Evolutionary conservation across 371 early-diverging fungal genomes (phyloP), one percentile per base, ranked within the genome.

Genomic region (Mortierella sp.): DNA sequence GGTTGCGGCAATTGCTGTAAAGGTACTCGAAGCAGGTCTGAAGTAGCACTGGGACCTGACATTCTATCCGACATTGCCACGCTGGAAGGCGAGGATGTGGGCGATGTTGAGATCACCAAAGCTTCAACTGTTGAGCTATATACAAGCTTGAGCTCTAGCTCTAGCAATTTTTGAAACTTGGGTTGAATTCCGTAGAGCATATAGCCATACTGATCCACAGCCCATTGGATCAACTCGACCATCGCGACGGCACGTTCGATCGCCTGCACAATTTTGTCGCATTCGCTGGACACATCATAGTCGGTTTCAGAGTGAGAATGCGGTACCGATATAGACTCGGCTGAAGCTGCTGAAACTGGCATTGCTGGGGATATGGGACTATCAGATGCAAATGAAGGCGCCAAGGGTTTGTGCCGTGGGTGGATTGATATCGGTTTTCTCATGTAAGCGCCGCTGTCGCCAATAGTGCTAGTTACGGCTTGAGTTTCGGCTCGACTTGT

Each of bases 131-230:
- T 20, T 2, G 74, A 64, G 2, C 74, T 62, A 57, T 80, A 80
- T 0, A 72, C 75, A 37, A 80, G 14, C 64, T 85, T 85, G 59
- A 85, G 72, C 10, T 85, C 85, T 39, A 70, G 45, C 62, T 85
- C 85, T 3, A 85, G 71, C 5, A 77, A 43, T 18, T 70, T 72
- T 40, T 85, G 85, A 47, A 67, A 73, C 11, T 64, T 73, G 12
- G 77, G 65, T 20, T 58, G 68, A 24, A 85, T 76, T 12, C 83
- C 80, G 24, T 85, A 85, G n/a, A 85, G 70, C 68, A 80, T 75
- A 52, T 83, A 85, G 0, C 74, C 73, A 28, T 83, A 85, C 39
- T 85, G 85, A 63, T 85, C 85, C 28, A 85, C 80, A 0, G 80
- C 83, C 71, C 83, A 83, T 43, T 85, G 85, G 39, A 83, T 59